Percentiles rank a stretch among this genome's conserved stretches.
phyloP scores from a whole-genome alignment of 495 filamentous ascomycete species.

The Hypoxylon subgilvum region DNA sequence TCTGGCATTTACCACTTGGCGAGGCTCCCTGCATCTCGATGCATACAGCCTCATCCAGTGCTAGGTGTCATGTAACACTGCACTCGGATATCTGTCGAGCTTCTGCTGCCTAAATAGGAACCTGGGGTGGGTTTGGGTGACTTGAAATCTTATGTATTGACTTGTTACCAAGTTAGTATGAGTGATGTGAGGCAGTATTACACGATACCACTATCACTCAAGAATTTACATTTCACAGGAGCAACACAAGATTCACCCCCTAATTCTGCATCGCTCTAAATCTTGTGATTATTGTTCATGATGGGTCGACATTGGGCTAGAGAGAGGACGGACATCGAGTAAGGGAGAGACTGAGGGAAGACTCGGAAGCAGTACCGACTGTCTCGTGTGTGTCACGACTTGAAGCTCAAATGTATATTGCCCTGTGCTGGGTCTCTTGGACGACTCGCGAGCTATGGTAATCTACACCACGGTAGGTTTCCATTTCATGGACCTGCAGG shows the following conservation, averaged over 20 bases:
- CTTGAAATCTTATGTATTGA: constrained; percentile 12
- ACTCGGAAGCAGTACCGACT: too few species aligned
- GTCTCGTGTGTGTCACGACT: too few species aligned
- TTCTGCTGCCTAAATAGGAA: neutral
- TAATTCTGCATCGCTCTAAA: constrained; percentile 7
- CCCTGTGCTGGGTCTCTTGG: too few species aligned
- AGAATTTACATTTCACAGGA: constrained; percentile 15
- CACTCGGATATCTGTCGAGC: constrained; percentile 9
- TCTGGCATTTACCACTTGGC: constrained; percentile 27
- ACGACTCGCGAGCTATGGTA: too few species aligned
- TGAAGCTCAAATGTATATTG: too few species aligned
- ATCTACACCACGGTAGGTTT: too few species aligned
- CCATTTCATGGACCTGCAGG: too few species aligned
- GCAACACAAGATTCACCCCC: constrained; percentile 20
- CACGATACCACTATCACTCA: constrained; percentile 19
- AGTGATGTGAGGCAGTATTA: constrained; percentile 17
- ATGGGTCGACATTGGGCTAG: neutral
- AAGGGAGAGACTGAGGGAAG: too few species aligned
- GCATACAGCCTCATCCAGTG: constrained; percentile 27
- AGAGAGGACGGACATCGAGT: neutral
- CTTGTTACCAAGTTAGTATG: constrained; percentile 9
- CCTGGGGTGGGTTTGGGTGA: neutral
- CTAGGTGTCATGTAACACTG: constrained; percentile 12
- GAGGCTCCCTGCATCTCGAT: constrained; percentile 28
- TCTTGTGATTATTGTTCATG: neutral